Base-by-base conservation (phyloP, 805 yeast genomes). In the Candida bentonensis region DNA sequence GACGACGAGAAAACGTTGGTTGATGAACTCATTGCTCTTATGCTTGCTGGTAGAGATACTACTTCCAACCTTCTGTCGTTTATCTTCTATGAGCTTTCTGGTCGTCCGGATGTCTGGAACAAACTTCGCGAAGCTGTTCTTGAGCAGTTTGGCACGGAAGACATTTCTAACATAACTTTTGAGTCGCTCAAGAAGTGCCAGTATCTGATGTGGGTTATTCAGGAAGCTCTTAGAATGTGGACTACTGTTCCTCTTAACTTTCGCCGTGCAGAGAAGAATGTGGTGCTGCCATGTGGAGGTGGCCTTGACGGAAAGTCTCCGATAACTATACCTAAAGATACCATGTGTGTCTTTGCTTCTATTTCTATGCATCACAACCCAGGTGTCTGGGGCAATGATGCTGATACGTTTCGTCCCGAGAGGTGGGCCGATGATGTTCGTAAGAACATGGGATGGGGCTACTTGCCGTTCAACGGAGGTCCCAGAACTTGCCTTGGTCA, bases 401-500 rank as follows among this genome's bases (percentile, higher is more conserved):
- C 67, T 22, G 44, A 53, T 3, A 59, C 43, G 15, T 68, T 63
- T 53, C 53, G 56, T n/a, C 72, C 72, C 4, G 70, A 65, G 48
- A 46, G 57, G 65, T 47, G 66, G 66, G 54, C 61, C 56, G 49
- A 61, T 64, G 46, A 67, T 62, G 47, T 66, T 64, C 45, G 33
- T n/a, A 41, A 39, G 59, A 59, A 46, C 48, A 54, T 60, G 36
- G 63, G 69, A 7, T 69, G 73, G 72, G 65, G 66, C n/a, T 66
- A 59, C 45, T 52, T 63, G 23, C 72, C 72, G 28, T 67, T 67
- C 54, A 66, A 67, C 48, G 73, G 73, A 33, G 73, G 73, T 15
- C 72, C 73, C 33, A 54, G 73, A 47, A 66, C 67, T 42, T 69
- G 73, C 50, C 55, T 68, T 44, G 73, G 72, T 20, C 73, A 69